A percentile compares a stretch with the other conserved stretches of the same genome.
Evolutionary conservation across 306 rosid genomes (phyloP).

Genomic region (Urtica urens): DNA sequence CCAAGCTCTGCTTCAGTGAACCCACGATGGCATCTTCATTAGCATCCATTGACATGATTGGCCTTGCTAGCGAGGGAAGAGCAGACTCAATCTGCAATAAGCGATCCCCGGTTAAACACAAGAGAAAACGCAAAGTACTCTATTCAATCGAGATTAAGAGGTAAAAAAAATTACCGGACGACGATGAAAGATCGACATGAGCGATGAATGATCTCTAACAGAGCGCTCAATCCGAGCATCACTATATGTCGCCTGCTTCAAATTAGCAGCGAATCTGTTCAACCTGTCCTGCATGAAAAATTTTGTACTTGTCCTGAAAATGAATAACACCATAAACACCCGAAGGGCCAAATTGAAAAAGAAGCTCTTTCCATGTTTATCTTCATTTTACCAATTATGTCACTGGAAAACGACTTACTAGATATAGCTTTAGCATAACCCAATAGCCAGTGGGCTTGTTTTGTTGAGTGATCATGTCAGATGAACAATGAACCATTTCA

Average conservation of each 20-base stretch:
- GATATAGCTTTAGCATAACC: too few species aligned
- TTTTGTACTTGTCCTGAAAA: conserved; percentile 67
- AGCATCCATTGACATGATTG: conserved; percentile 96
- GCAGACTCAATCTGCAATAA: conserved; percentile 84
- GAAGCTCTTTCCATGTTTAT: too few species aligned
- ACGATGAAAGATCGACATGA: conserved; percentile 81
- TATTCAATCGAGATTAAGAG: not conserved
- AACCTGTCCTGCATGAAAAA: conserved; percentile 67
- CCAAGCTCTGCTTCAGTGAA: conserved; percentile 94
- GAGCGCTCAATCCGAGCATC: conserved; percentile 89
- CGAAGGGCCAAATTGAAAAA: too few species aligned
- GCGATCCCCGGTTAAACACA: not conserved
- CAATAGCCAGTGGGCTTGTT: conserved; percentile 40
- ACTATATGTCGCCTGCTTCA: conserved; percentile 96
- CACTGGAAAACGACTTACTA: conserved; percentile 5
- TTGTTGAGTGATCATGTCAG: conserved; percentile 81
- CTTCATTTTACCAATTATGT: conserved; percentile 13
- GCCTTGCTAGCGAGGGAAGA: conserved; percentile 89
- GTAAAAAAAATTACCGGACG: conserved; percentile 71
- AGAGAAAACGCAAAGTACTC: not conserved
- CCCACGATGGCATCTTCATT: conserved; percentile 94
- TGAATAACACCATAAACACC: too few species aligned
- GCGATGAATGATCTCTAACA: conserved; percentile 66
- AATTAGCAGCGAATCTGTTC: conserved; percentile 82
- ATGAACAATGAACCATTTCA: too few species aligned